Percentiles rank a stretch among this genome's conserved stretches.
These are phyloP conservation scores for Coprinellus aureogranulatus DNA, from an alignment of 768 basidiomycete genomes.

Conservation along the genomic window DNA sequence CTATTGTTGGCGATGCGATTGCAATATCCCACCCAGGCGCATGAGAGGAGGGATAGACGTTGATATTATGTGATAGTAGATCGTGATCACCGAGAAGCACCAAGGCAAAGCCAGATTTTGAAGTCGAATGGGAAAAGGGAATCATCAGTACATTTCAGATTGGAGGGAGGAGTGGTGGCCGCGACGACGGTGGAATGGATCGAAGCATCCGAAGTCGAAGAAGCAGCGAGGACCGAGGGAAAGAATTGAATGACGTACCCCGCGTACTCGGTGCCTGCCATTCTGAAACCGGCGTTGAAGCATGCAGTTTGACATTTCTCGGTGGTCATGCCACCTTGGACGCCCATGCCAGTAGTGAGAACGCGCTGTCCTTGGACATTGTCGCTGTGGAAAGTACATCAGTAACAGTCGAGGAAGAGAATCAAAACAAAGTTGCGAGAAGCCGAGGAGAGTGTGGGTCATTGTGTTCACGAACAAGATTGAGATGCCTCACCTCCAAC, in stretches of 20 bases:
- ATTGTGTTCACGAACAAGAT: neutral
- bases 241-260: constrained; percentile 21
- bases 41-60: too few relatives aligned
- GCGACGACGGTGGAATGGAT: too few relatives aligned
- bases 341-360: constrained; percentile 33
- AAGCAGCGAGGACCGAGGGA: neutral
- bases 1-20: constrained; percentile 17
- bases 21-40: too few relatives aligned
- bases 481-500: constrained; percentile 54
- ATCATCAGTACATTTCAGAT: constrained; percentile 7
- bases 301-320: constrained; percentile 62
- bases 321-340: constrained; percentile 47
- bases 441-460: neutral
- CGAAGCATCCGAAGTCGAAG: neutral
- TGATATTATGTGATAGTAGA: neutral
- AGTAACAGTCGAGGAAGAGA: constrained; percentile 15
- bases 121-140: neutral
- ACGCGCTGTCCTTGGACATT: constrained; percentile 42
- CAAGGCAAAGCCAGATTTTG: neutral
- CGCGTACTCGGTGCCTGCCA: constrained; percentile 41
- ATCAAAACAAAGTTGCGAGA: constrained; percentile 11
- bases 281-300: constrained; percentile 46
- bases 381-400: constrained; percentile 32
- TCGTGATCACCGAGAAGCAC: neutral
- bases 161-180: neutral